Conservation (phyloP, 805 yeast species). For the Wickerhamiella azyma region DNA sequence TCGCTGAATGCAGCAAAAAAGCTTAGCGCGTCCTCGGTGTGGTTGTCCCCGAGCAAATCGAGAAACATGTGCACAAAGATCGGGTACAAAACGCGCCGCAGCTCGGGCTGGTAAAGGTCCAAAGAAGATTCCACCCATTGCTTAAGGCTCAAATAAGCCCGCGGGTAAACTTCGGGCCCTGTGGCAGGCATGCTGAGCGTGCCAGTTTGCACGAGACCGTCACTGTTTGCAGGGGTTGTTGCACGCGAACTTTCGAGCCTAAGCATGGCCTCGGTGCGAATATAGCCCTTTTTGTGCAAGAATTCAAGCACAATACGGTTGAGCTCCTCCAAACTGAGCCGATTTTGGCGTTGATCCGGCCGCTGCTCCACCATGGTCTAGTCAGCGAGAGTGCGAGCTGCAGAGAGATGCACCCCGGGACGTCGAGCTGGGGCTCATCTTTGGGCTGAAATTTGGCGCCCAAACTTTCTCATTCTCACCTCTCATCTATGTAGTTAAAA, state of each 20-base stretch:
- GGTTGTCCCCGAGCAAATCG: constrained; percentile 57
- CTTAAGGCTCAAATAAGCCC: constrained; percentile 67
- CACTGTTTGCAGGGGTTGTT: constrained; percentile 16
- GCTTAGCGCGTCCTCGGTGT: constrained; percentile 41
- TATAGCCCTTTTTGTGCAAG: constrained; percentile 84
- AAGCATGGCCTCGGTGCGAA: constrained; percentile 84
- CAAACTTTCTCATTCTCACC: too few relatives aligned
- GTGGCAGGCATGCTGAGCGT: constrained; percentile 14
- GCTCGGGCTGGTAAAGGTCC: constrained; percentile 80
- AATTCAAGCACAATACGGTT: constrained; percentile 88
- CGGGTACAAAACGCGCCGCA: constrained; percentile 74
- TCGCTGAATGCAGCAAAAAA: constrained; percentile 62
- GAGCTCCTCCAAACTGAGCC: constrained; percentile 60
- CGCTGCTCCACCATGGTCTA: constrained; percentile 7
- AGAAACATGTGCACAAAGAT: constrained; percentile 81
- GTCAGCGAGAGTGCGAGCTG: too few relatives aligned
- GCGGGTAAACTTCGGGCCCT: constrained; percentile 57
- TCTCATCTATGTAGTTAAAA: constrained; percentile 31
- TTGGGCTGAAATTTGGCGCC: too few relatives aligned
- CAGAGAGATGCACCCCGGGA: not conserved
- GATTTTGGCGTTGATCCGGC: constrained; percentile 8
- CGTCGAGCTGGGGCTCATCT: too few relatives aligned
- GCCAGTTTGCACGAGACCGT: constrained; percentile 24
- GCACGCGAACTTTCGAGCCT: constrained; percentile 50
- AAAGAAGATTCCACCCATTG: constrained; percentile 86